These are phyloP conservation scores for Cornus kousa DNA, from an alignment of 148 eudicot species.

Conservation along the genomic window DNA sequence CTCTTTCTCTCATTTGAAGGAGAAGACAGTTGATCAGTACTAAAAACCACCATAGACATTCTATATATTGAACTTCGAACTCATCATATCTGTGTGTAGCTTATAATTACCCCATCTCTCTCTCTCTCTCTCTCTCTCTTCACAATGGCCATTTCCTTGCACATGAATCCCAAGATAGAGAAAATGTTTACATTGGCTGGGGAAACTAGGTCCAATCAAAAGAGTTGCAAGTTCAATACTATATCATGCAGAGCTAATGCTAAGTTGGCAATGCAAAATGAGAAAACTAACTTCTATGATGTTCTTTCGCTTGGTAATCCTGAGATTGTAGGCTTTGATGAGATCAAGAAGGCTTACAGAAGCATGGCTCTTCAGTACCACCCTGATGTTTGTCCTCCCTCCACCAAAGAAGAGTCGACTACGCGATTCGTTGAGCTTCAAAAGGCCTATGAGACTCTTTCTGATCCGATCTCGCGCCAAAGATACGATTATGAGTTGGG, in stretches of 20 bases:
- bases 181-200: background rate
- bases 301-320: conserved; percentile 25
- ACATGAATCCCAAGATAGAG: background rate
- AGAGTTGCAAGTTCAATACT: background rate
- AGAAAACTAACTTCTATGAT: conserved; percentile 23
- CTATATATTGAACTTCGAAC: too few species aligned
- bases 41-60: too few species aligned
- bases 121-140: background rate
- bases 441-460: conserved; percentile 33
- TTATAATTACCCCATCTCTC: too few species aligned
- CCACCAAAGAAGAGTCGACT: conserved; percentile 29
- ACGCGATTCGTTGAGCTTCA: conserved; percentile 27
- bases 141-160: background rate
- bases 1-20: too few species aligned
- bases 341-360: conserved; percentile 38
- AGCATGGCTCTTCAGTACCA: conserved; percentile 27
- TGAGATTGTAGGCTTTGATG: conserved; percentile 20
- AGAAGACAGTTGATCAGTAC: too few species aligned
- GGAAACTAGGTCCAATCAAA: background rate
- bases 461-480: conserved; percentile 24
- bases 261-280: conserved; percentile 10
- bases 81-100: too few species aligned
- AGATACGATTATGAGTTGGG: conserved; percentile 28
- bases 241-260: conserved; percentile 12
- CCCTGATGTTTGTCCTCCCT: conserved; percentile 32